Conservation (phyloP, 768 basidiomycete genomes). For the Kwoniella botswanensis region DNA sequence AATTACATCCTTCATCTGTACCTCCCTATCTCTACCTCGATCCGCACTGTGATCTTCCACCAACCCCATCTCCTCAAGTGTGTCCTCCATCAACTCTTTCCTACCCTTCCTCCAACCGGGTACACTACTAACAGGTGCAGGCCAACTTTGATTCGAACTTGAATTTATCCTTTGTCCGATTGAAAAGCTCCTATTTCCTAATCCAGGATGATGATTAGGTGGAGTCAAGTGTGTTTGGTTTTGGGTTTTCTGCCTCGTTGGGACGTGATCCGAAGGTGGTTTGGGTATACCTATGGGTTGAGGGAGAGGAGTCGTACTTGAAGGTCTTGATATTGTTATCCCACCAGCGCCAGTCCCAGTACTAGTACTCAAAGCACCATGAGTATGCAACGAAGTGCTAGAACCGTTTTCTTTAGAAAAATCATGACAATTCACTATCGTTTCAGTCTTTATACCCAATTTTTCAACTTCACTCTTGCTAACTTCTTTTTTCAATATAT, state of each 20-base stretch:
- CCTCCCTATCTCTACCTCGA: neutral
- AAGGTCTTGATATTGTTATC: constrained; percentile 20
- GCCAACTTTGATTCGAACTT: constrained; percentile 32
- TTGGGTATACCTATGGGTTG: neutral
- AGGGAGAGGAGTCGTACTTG: constrained; percentile 9
- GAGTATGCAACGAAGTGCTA: neutral
- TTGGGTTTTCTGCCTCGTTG: neutral
- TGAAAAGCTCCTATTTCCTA: too few relatives aligned
- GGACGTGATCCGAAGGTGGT: neutral
- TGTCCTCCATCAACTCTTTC: constrained; percentile 50
- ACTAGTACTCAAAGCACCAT: neutral
- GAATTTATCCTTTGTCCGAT: too few relatives aligned
- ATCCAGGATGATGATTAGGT: neutral
- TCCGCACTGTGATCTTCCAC: neutral
- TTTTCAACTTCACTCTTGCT: neutral
- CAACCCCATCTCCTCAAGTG: constrained; percentile 36
- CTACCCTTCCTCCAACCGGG: constrained; percentile 47
- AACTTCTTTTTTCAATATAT: neutral
- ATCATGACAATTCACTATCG: neutral
- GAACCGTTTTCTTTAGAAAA: neutral
- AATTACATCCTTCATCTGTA: neutral
- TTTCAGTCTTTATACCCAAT: constrained; percentile 9
- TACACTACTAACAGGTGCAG: constrained; percentile 32
- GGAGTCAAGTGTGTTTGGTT: constrained; percentile 12
- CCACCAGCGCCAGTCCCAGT: neutral